Base-by-base conservation (phyloP, 208 protist genomes). In the Trypanosoma mega region DNA sequence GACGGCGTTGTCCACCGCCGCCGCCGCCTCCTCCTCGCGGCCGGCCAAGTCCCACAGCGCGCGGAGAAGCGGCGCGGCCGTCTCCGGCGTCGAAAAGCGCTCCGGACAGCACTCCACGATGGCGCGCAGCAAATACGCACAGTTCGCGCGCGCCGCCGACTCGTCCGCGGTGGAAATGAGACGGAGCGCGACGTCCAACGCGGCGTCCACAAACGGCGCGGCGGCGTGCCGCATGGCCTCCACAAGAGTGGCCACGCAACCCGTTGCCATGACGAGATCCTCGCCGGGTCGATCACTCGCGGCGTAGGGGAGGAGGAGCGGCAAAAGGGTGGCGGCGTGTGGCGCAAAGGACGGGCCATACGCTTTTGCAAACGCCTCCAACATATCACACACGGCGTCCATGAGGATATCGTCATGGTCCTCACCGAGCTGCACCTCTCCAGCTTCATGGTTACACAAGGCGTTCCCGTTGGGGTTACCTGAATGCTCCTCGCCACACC, bases 1-100 rank as follows among this genome's bases (percentile, higher is more conserved):
- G 24, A 91, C 73, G 16, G 85, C 88, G 73, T 95, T 95, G 75
- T 95, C 88, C 1, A 88, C 80, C 9, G 88, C 82, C 37, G 82
- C 74, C 1, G 82, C 78, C 4, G 83, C 78, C 68, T 95, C 85
- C 21, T 84, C 68, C 0, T 26, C 33, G 31, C 58, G 69, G n/a
- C 44, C 59, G 4, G 48, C 58, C 16, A 71, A 39, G 31, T 5
- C 24, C 54, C 55, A 72, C 12, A 78, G 52, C 44, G 55, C 49
- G 8, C 49, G 24, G n/a, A 74, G 67, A 5, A 68, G 29, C 36
- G 47, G 61, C 30, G 14, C 26, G 2, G 74, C 43, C 18, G 43
- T 49, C 21, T 37, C 30, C 0, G 39, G 4, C 12, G 6, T 59
- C 6, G 46, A 18, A 30, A 72, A 80, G 24, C 51, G 74, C 9